Conservation (phyloP, 306 rosid species). For the Trichosanthes truncata region DNA sequence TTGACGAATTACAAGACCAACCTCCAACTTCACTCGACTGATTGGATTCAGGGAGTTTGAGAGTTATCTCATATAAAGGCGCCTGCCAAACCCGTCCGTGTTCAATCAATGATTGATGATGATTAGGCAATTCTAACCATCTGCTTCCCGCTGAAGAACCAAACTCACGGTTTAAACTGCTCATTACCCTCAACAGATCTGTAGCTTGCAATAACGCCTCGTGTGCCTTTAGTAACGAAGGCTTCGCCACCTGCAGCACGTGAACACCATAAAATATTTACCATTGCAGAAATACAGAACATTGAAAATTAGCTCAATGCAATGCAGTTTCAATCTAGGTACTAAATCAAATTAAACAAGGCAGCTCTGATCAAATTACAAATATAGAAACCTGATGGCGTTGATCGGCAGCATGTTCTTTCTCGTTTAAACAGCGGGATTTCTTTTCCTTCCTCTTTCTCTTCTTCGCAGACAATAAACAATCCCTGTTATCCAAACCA, state of each 20-base stretch:
- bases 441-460: constrained; percentile 42
- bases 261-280: background rate
- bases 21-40: constrained; percentile 31
- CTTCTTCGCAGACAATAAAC: constrained; percentile 27
- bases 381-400: constrained; percentile 55
- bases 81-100: constrained; percentile 41
- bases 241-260: constrained; percentile 50
- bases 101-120: constrained; percentile 42
- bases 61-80: constrained; percentile 49
- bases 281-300: background rate
- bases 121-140: constrained; percentile 7
- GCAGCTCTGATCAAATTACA: background rate
- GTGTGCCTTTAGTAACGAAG: constrained; percentile 52
- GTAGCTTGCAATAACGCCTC: constrained; percentile 39
- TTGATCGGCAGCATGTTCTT: constrained; percentile 58
- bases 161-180: constrained; percentile 30
- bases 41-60: constrained; percentile 19
- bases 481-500: constrained; percentile 7
- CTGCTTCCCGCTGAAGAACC: constrained; percentile 11
- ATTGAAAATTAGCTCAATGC: background rate
- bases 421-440: constrained; percentile 42
- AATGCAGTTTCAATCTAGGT: background rate
- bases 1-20: constrained; percentile 12
- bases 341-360: background rate
- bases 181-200: constrained; percentile 41